Evolutionary conservation across 1,139 yeast species (phyloP), one percentile per base, ranked within the genome.

Genomic region (Keqinozyma sinolaborantium): DNA sequence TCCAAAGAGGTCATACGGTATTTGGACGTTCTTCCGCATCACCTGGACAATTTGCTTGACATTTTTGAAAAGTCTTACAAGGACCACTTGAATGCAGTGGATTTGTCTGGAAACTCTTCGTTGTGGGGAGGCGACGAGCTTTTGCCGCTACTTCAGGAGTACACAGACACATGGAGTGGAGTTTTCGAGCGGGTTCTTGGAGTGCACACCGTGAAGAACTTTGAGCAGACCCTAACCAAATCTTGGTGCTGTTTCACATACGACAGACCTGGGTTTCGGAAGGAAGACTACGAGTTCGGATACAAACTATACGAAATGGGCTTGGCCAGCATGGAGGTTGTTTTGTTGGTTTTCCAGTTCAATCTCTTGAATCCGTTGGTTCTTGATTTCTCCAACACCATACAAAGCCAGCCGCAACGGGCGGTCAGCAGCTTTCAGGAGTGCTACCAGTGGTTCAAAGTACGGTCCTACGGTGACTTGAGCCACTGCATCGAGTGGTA

Each of bases 281-380:
- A 10, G 10, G 9, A 18, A 18, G 7, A 10, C 10, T 18, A 7
- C 21, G 21, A 18, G 7, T 18, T 18, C 7, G 10, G 9, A 18
- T 18, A 7, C 9, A 7, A 7, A 18, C 21, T 18, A 7, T 18
- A 10, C 9, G 21, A 10, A 7, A 18, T 18, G 21, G 21, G 13
- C 1, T 20, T 35, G 7, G 9, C 30, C 5, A 14, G 29, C 2
- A 16, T 25, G 4, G 23, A 30, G n/a, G 32, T 33, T 14, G 14
- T 32, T 3, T 33, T 39, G 7, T 28, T 40, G 2, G 33, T 58
- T 3, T 23, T 59, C n/a, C 66, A 63, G 34, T 61, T 61, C 32
- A 45, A 40, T 11, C 18, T 60, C 8, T 58, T 64, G 35, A 65
- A 64, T 38, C 60, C 58, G 2, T 21, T 38, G 14, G 30, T 35